These are phyloP conservation scores for Dicorynia guianensis DNA, from an alignment of 306 rosid genomes.

Conservation along the genomic window DNA sequence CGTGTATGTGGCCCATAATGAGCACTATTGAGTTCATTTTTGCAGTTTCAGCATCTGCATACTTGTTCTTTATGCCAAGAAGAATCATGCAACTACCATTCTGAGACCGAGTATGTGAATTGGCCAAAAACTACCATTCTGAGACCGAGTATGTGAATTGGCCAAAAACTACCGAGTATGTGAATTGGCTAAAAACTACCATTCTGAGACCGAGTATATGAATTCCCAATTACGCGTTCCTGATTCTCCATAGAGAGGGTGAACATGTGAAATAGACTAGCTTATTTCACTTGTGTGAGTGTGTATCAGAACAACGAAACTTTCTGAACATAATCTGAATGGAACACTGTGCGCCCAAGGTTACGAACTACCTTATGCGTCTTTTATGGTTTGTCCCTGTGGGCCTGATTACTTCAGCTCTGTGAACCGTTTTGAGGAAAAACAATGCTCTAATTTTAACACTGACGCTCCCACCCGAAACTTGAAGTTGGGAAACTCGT, in stretches of 20 bases:
- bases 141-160: slow-evolving; percentile 25
- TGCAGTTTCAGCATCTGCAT: slow-evolving; percentile 19
- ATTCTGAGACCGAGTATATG: slow-evolving; percentile 19
- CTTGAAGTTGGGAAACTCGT: background rate
- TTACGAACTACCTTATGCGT: background rate
- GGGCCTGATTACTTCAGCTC: background rate
- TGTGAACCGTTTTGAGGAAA: background rate
- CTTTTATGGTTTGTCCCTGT: too few relatives aligned
- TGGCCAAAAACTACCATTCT: slow-evolving; percentile 33
- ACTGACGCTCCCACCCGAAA: too few relatives aligned
- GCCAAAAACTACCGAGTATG: too few relatives aligned
- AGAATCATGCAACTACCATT: slow-evolving; percentile 37
- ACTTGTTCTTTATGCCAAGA: slow-evolving; percentile 33
- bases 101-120: slow-evolving; percentile 22
- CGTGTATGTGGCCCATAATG: background rate
- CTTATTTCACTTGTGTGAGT: background rate
- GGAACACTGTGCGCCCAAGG: background rate
- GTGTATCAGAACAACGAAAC: slow-evolving; percentile 25
- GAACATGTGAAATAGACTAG: slow-evolving; percentile 23
- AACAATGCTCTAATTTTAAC: too few relatives aligned
- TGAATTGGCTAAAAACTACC: too few relatives aligned
- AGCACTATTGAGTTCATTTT: slow-evolving; percentile 34
- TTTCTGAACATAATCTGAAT: background rate
- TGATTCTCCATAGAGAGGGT: slow-evolving; percentile 16
- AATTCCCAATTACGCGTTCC: slow-evolving; percentile 2